phyloP scores from a whole-genome alignment of 495 filamentous ascomycete species.

The Achaetomiella virescens region DNA sequence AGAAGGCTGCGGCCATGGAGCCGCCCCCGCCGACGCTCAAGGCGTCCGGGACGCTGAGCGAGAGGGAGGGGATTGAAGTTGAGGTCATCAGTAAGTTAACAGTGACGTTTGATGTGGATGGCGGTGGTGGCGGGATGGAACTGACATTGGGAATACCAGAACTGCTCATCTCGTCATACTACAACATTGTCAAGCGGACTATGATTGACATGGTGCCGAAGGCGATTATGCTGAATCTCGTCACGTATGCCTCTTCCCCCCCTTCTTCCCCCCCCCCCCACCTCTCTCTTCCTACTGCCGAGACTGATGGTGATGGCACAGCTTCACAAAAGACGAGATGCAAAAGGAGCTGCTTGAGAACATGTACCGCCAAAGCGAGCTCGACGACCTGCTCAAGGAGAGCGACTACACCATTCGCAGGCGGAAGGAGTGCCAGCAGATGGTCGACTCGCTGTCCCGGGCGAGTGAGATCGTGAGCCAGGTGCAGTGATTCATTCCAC shows the following conservation, averaged over 20 bases:
- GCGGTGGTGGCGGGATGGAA: background rate
- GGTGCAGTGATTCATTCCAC: conserved; percentile 60
- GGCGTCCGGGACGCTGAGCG: conserved; percentile 83
- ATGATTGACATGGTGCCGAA: conserved; percentile 99
- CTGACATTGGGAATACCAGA: conserved; percentile 50
- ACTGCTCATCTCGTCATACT: conserved; percentile 93
- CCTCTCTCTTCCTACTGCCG: background rate
- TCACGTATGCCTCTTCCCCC: conserved; percentile 62
- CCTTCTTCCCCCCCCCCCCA: background rate
- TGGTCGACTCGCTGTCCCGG: conserved; percentile 86
- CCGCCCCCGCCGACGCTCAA: conserved; percentile 87
- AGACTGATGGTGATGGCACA: conserved; percentile 26
- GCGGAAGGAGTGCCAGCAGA: conserved; percentile 97
- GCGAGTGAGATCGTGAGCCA: conserved; percentile 96
- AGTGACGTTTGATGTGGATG: no score
- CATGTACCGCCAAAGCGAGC: conserved; percentile 85
- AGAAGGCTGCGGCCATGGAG: conserved; percentile 99
- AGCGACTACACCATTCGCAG: conserved; percentile 93
- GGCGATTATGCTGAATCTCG: conserved; percentile 96
- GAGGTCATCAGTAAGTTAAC: conserved; percentile 85
- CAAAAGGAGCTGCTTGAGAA: conserved; percentile 96
- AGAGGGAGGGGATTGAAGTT: conserved; percentile 89
- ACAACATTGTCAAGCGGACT: conserved; percentile 92
- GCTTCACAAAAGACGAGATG: conserved; percentile 97
- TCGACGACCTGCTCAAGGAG: conserved; percentile 94